Base-by-base conservation (phyloP, 352 stramenopile genomes). In the Globisporangium emineosum region DNA sequence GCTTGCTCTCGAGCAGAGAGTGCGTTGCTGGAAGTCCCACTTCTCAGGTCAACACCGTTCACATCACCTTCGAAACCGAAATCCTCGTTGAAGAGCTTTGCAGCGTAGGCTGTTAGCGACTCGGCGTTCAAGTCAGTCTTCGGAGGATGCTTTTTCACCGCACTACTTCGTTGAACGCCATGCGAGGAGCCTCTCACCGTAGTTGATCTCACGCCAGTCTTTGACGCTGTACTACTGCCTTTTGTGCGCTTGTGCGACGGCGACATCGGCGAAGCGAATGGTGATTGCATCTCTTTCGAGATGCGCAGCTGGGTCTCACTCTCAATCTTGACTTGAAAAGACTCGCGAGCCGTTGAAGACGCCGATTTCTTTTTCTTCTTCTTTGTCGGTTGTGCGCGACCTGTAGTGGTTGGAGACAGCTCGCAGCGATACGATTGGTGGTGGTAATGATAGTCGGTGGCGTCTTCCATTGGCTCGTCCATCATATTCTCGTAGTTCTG, bases 101-200 rank as follows among this genome's bases (percentile, higher is more conserved):
- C 70, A 3, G 81, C 81, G 51, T 84, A 90, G n/a, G 83, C 77
- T 17, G 81, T 92, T 27, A 92, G 61, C 17, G 81, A 92, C 53
- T 91, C 83, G 0, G 53, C 19, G n/a, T 33, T 40, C 9, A 43
- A 17, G 15, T 29, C 51, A 2, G 45, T 6, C 3, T 13, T 35
- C 19, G 25, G 19, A 17, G 45, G 27, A 9, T 49, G 35, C n/a
- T 29, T 50, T 3, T 49, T 62, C 29, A 35, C n/a, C 29, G 55
- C 8, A 53, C 21, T 69, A 9, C 30, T 67, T 50, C 29, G 54
- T n/a, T 67, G 53, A 1, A 27, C 23, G 9, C 62, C 54, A 5
- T 57, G 56, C 6, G 32, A 47, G 3, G 15, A 47, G 21, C 42
- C 6, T 21, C 25, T 55, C 32, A 15, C 32, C 23, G 21, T 33